These are phyloP conservation scores for Umbelopsis vinacea DNA, from an alignment of 192 early-diverging fungal species.

Conservation along the genomic window DNA sequence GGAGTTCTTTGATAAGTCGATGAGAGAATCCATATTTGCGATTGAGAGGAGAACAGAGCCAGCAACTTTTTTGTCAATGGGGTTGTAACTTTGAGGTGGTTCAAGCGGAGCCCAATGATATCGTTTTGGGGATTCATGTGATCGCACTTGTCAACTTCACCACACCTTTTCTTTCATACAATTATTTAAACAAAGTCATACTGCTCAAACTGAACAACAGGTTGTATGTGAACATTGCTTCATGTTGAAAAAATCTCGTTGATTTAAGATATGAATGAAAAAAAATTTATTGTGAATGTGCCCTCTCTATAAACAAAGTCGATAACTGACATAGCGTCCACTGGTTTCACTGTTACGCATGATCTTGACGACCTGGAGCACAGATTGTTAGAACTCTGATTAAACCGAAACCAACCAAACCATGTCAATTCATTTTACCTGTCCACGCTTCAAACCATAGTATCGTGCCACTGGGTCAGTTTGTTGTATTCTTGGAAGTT, in stretches of 20 bases:
- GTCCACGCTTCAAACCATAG: constrained; percentile 88
- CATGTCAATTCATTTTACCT: constrained; percentile 42
- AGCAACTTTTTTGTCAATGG: not conserved
- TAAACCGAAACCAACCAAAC: not conserved
- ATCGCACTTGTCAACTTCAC: not conserved
- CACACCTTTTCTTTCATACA: too few species aligned
- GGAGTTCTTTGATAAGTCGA: constrained; percentile 68
- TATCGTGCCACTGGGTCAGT: constrained; percentile 95
- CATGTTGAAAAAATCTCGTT: too few species aligned
- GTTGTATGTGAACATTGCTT: too few species aligned
- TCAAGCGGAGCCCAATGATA: not conserved
- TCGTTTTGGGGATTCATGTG: constrained; percentile 20
- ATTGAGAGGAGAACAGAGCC: not conserved
- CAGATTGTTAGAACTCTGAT: too few species aligned
- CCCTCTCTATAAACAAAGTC: constrained; percentile 81
- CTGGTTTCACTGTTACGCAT: constrained; percentile 94
- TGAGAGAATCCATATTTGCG: constrained; percentile 27
- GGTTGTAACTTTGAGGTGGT: not conserved
- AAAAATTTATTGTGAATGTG: not conserved
- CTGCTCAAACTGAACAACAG: too few species aligned
- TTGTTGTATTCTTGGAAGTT: constrained; percentile 88
- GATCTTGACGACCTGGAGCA: constrained; percentile 84
- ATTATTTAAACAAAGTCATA: too few species aligned
- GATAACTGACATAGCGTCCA: constrained; percentile 96
- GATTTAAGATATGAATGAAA: not conserved